Evolutionary conservation across 176 grass and related monocot genomes (phyloP), one percentile per base, ranked within the genome.

Genomic region (Bothriochloa decipiens): DNA sequence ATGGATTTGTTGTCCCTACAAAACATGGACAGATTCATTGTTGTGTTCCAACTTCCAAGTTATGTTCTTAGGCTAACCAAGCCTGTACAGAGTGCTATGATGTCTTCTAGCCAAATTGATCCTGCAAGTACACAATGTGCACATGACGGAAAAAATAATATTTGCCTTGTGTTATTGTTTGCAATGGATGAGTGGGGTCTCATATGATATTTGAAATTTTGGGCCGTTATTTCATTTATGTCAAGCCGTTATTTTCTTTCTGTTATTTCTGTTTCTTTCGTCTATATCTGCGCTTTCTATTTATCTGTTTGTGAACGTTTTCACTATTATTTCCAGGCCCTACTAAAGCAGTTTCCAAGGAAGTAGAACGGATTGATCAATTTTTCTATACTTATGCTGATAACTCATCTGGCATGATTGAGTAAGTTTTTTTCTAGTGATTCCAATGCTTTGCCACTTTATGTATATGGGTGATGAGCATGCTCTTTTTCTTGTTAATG

Each of bases 351-450:
- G 86, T 87, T 85, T 91, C 96, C 37, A 98, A 98, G 87, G 96
- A 98, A 90, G 81, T 93, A 26, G 96, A 98, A 74, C 88, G 93
- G 58, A 98, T 98, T 77, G 96, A 98, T 83, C 91, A 90, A 77
- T 78, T 98, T 42, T 98, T 98, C 76, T 83, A 94, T 84, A 82
- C 82, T 61, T 95, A 98, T 81, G 93, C 96, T 32, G 96, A 95
- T 68, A 90, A 50, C 42, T 87, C 91, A 45, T 95, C 89, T 15
- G 84, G 85, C 41, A 85, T 90, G 80, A 98, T 98, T 65, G 96
- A 95, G 96, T 98, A 85, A 89, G 93, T 90, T 90, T 58, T 52
- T 46, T 60, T 37, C 63, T 28, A 83, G 11, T 81, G 67, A 60
- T 88, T 77, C 28, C 61, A 69, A 70, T 23, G 62, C 29, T 62